Base-by-base conservation (phyloP, 2,329 filamentous ascomycete species). In the Trichoderma semiorbis region DNA sequence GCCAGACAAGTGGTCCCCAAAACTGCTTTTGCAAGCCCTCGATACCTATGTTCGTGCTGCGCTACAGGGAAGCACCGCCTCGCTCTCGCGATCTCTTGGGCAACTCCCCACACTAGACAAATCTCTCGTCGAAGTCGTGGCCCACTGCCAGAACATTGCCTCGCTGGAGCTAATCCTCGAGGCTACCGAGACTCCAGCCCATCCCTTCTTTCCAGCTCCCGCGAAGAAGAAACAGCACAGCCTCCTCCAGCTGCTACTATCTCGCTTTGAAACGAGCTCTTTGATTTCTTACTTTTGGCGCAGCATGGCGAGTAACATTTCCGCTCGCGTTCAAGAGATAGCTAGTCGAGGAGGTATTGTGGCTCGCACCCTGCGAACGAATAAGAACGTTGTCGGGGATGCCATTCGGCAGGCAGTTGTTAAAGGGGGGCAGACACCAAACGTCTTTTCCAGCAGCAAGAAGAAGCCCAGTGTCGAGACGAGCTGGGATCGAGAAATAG, bases 271-370 rank as follows among this genome's bases (percentile, higher is more conserved):
- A 81, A 97, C 94, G 0, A 90, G 93, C 0, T 96, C 93, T 2
- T 84, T 99, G 18, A 90, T 94, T 1, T 95, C 93, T 0, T 97
- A 95, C 80, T 99, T 97, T 83, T 99, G 96, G 94, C 88, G 96
- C 68, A 93, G 92, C 10, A 88, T 98, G 77, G 96, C 96, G 0
- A 90, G 92, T 1, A 91, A 90, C 70, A 85, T 98, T 72, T 89
- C 92, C 4, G 85, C 90, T 0, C 88, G 93, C 26, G 94, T 97
- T 0, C 91, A 94, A 80, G 95, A 98, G 75, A 93, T 98, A 58
- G 81, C 97, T 71, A 90, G 88, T 73, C 89, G 93, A 72, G 95
- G 95, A 2, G 95, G 96, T 0, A 92, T 95, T 0, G 92, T 93
- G 32, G 94, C 93, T 5, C 88, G 96, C 72, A 95, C 93, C 5